Evolutionary conservation across 768 basidiomycete genomes (phyloP), one percentile per base, ranked within the genome.

Genomic region (Sporobolomyces phaffii): DNA sequence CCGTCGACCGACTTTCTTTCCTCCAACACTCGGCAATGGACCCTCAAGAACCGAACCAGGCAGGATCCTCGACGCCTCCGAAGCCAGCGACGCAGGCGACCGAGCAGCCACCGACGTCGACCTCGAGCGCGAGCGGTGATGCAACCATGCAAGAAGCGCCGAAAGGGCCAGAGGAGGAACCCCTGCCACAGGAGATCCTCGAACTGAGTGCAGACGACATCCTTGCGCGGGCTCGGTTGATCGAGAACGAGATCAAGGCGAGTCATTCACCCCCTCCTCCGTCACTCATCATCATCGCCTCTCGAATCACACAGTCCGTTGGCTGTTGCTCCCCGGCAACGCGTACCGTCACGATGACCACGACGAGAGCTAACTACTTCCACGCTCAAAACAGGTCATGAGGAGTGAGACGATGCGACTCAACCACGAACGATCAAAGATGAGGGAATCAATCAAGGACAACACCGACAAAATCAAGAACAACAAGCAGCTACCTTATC

Each of bases 391-490:
- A 24, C 73, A 96, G 92, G 91, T 99, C 72, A 96, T 99, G 89
- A 86, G 90, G 73, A 94, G 91, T 72, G 96, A 98, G 80, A 91
- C 87, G 14, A 81, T 89, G 70, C 84, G 96, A 56, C 79, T 99
- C 61, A 86, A 89, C 74, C 94, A 98, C 76, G 96, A 98, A 78
- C 90, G 94, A 79, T 88, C 81, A 72, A 87, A 88, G 72, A 98
- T 99, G 96, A 88, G 90, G 77, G 93, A 97, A 82, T 96, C 94
- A 83, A 96, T 99, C 76, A 86, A 90, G 59, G 96, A 99, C 77
- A 99, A 97, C 70, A 87, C 88, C 50, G 91, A 96, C 80, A 98
- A 98, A 81, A 90, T 99, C 72, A 96, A 96, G 79, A 94, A 99
- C 84, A 98, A 99, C 80, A 98, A 98, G 79, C 91, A 96, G 17